Base-by-base conservation (phyloP, 2,329 filamentous ascomycete species). In the Dichotomopilus funicola region DNA sequence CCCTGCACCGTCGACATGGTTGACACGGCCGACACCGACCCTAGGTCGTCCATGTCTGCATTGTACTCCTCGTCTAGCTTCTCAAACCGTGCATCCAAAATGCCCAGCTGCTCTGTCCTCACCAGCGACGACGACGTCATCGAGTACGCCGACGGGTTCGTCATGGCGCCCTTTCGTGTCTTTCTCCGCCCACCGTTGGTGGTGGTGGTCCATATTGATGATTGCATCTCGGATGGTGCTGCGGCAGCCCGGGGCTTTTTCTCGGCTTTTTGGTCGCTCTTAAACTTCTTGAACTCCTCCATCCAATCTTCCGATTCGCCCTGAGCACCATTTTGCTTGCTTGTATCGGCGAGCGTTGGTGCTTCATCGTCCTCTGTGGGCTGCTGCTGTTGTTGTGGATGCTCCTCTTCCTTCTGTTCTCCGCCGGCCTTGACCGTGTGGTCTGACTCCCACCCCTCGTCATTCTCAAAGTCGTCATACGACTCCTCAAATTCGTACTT, bases 61-160 rank as follows among this genome's bases (percentile, higher is more conserved):
- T 77, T 77, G 61, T 82, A 96, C 59, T 87, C 78, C 69, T 92
- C 87, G 71, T 96, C 90, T 19, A 97, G 82, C 71, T 82, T 89
- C 69, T 99, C 94, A 69, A 97, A 99, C 33, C 94, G 83, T 47
- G 87, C 87, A 68, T 99, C 95, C 6, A 99, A 78, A 1, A 95
- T 79, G 0, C 85, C 85, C 58, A 95, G 81, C 43, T 91, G 89
- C 66, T 96, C 92, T 1, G 91, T 99, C 54, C 94, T 84, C 51
- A 89, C 69, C 74, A 94, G 87, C 86, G 94, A 97, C 64, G 94
- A 97, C 71, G 94, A 99, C 68, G 94, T 96, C 63, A 97, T 97
- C 86, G 90, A 96, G 67, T 89, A 96, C 71, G 91, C 85, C 0
- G 91, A 94, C 0, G 88, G 87, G 61, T 88, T 89, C 3, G 92